Base-by-base conservation (phyloP, 2,329 filamentous ascomycete species). In the Orbilia oligospora region DNA sequence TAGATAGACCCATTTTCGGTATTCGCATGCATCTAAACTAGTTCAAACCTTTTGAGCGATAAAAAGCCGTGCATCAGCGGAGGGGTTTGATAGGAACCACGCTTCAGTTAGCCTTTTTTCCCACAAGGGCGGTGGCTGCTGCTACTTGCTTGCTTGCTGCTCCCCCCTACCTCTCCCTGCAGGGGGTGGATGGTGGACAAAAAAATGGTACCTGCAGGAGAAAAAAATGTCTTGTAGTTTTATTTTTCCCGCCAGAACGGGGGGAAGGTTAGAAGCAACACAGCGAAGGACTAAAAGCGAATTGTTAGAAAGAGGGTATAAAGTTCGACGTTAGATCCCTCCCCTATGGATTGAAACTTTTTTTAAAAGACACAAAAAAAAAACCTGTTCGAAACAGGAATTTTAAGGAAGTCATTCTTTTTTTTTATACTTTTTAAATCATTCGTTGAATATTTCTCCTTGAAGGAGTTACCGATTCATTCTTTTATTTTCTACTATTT, bases 1-100 rank as follows among this genome's bases (percentile, higher is more conserved):
- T 67, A 71, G 56, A 30, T 20, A 20, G 18, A 12, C n/a, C n/a
- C n/a, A n/a, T n/a, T n/a, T 72, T 66, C 20, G 27, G 69, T 36
- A 72, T 36, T 36, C 27, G 12, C 6, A 66, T 33, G 49, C 70
- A 44, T 46, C 3, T 27, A n/a, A n/a, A n/a, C 61, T 65, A 66
- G 36, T 6, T 56, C 48, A 53, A 55, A 18, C 63, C n/a, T n/a
- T 65, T 58, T n/a, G 27, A 20, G 63, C 24, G 24, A 72, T 58
- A 3, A 41, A 36, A 67, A 38, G n/a, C 70, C 70, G 70, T 16
- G 5, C 30, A 22, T n/a, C 22, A n/a, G 55, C 51, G 66, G 66
- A 30, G 18, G 9, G 3, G 66, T 33, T 30, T 58, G 53, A 44
- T 44, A 55, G 49, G 46, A n/a, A 53, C 66, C 49, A 48, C 36